A percentile compares a stretch with the other conserved stretches of the same genome.
These are phyloP conservation scores for Phytopythium cucurbitacearum DNA, from an alignment of 352 stramenopile species.

Conservation along the genomic window DNA sequence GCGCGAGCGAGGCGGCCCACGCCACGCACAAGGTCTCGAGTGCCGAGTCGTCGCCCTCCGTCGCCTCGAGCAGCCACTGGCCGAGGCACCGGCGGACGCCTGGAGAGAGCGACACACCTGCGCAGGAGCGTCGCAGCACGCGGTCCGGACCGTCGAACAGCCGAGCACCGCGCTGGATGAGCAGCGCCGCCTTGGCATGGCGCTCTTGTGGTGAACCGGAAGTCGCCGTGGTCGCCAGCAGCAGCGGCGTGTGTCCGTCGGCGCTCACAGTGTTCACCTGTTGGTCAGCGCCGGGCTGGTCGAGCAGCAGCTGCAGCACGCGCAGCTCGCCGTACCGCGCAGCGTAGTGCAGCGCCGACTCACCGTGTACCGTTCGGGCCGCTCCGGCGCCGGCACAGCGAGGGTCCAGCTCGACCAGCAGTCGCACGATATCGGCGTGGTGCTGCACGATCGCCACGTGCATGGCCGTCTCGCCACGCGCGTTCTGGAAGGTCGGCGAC, in stretches of 20 bases:
- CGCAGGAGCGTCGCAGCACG: not conserved
- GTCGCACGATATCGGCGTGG: conserved; percentile 6
- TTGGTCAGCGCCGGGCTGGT: not conserved
- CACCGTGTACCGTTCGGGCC: conserved; percentile 15
- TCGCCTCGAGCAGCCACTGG: conserved; percentile 9
- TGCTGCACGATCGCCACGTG: conserved; percentile 29
- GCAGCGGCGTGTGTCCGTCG: conserved; percentile 2
- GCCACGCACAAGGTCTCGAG: conserved; percentile 15
- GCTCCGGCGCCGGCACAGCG: conserved; percentile 9
- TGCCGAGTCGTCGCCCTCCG: not conserved
- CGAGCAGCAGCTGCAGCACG: conserved; percentile 15
- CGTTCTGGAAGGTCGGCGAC: conserved; percentile 21
- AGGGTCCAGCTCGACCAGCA: conserved; percentile 6
- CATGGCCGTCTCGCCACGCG: conserved; percentile 22
- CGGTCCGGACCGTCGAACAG: conserved; percentile 6
- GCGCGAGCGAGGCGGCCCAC: conserved; percentile 4
- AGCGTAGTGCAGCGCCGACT: conserved; percentile 27
- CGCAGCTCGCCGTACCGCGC: conserved; percentile 17
- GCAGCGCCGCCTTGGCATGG: not conserved
- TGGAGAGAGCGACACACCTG: conserved; percentile 4
- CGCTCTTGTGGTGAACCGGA: conserved; percentile 1
- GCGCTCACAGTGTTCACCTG: not conserved
- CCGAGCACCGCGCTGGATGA: conserved; percentile 11
- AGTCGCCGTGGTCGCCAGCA: conserved; percentile 2
- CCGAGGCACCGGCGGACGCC: conserved; percentile 11